A percentile compares a stretch with the other conserved stretches of the same genome.
Conservation (phyloP, 2,329 filamentous ascomycete genomes). For the Paecilomyces niveus region DNA sequence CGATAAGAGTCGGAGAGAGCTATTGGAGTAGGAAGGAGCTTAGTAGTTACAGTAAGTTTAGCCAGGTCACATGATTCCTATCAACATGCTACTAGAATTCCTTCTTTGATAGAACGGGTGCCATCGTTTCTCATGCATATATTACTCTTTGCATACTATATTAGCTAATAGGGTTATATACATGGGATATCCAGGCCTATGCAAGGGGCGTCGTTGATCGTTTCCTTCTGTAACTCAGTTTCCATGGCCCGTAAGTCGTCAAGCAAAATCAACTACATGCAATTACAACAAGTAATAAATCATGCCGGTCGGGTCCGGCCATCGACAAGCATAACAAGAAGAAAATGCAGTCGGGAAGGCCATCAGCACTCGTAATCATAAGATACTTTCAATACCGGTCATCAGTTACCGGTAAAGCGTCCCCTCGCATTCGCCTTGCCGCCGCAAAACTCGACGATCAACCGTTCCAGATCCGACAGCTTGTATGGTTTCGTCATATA, state of each 20-base stretch:
- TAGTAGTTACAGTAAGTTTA: no score
- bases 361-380: neutral
- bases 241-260: neutral
- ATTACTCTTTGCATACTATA: neutral
- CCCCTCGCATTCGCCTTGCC: conserved; percentile 1
- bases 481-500: conserved; percentile 65
- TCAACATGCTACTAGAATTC: neutral
- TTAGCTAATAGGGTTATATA: neutral
- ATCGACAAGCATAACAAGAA: neutral
- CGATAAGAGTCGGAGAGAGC: neutral
- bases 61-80: neutral
- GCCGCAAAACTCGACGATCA: conserved; percentile 47
- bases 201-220: neutral
- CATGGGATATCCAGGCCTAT: neutral
- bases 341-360: neutral
- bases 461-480: conserved; percentile 53
- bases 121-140: neutral
- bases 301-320: neutral
- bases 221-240: neutral
- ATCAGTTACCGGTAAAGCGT: neutral
- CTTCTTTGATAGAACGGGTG: neutral
- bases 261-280: neutral
- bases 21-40: neutral
- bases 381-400: neutral
- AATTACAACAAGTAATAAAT: neutral